Evolutionary conservation across 1,139 yeast genomes (phyloP), one percentile per base, ranked within the genome.

Genomic region (Blastobotrys arbuscula): DNA sequence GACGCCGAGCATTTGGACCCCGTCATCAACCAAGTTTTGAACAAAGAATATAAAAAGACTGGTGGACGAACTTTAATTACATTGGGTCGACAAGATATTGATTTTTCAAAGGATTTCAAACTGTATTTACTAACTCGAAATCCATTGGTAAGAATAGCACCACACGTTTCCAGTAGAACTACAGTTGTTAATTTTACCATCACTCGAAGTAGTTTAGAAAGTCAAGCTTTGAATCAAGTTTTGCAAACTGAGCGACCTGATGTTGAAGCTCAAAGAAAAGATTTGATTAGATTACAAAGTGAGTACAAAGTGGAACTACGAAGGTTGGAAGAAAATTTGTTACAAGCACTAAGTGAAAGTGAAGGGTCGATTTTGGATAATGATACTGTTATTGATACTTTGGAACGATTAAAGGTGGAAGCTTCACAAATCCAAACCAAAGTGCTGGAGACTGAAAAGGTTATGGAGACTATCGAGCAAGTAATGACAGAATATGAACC

Each of bases 1-100:
- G 94, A 90, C 65, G 88, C 90, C 2, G 97, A 90, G 60, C 70
- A 75, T 56, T 80, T 78, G 60, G 92, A 90, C 62, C 95, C 97
- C 0, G 68, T 85, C 12, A 61, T 90, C 20, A 78, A 78, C 50
- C 73, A 83, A 0, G 65, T 90, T 1, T 66, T 92, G 41, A 73
- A 80, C 47, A 70, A 71, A 41, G 95, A 87, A 53, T 73, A 79
- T 36, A 75, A 74, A 39, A 71, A 74, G 31, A 74, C 82, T 39
- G 96, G 96, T 4, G 95, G 95, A 0, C 71, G 96, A 49, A 67
- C 72, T 21, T 64, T 85, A 52, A 74, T 88, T 1, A 71, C 69
- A 28, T 62, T 90, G 18, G 92, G 88, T 0, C 75, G 74, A 1
- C 78, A 76, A 42, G 80, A 78, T 16, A 71, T 89, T 44, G 96